Percentiles rank a stretch among this genome's conserved stretches.
These are phyloP conservation scores for Aschersonia sp. DNA, from an alignment of 2,329 filamentous ascomycete genomes.

Conservation along the genomic window DNA sequence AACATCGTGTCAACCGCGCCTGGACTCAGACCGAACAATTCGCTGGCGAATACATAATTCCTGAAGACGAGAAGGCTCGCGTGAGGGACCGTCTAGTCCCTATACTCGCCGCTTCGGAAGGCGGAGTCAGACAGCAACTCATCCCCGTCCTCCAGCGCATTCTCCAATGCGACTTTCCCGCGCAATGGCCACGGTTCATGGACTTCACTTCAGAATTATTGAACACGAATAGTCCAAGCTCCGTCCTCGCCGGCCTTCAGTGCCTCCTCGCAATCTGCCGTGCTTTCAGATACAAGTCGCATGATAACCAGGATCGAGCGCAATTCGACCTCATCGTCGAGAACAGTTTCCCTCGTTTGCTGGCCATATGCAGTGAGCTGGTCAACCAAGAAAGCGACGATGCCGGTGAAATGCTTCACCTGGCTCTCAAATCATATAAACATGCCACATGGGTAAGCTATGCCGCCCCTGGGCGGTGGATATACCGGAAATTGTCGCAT, in stretches of 20 bases:
- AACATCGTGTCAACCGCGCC: conserved; percentile 88
- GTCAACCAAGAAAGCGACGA: conserved; percentile 86
- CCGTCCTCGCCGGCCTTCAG: conserved; percentile 85
- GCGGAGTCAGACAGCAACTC: conserved; percentile 79
- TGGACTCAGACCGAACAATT: conserved; percentile 72
- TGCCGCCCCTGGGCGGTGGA: neutral
- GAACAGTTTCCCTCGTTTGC: conserved; percentile 73
- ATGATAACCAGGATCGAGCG: conserved; percentile 57
- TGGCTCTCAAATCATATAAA: conserved; percentile 93
- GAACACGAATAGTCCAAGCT: conserved; percentile 70
- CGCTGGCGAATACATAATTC: conserved; percentile 58
- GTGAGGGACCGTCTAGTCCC: conserved; percentile 83
- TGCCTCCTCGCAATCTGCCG: conserved; percentile 90
- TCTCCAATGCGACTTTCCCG: conserved; percentile 87
- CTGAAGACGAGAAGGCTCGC: conserved; percentile 76
- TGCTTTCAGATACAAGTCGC: conserved; percentile 82
- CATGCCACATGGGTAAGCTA: conserved; percentile 75
- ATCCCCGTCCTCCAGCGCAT: conserved; percentile 92
- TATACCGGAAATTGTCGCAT: too few relatives aligned
- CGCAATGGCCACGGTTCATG: conserved; percentile 88
- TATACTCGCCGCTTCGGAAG: conserved; percentile 66
- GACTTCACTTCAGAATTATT: conserved; percentile 83
- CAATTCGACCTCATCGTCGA: conserved; percentile 94
- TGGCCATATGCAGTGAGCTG: conserved; percentile 76
- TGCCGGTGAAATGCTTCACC: conserved; percentile 90